These are phyloP conservation scores for Pestalotiopsis sp. DNA, from an alignment of 2,329 filamentous ascomycete genomes.

Conservation along the genomic window DNA sequence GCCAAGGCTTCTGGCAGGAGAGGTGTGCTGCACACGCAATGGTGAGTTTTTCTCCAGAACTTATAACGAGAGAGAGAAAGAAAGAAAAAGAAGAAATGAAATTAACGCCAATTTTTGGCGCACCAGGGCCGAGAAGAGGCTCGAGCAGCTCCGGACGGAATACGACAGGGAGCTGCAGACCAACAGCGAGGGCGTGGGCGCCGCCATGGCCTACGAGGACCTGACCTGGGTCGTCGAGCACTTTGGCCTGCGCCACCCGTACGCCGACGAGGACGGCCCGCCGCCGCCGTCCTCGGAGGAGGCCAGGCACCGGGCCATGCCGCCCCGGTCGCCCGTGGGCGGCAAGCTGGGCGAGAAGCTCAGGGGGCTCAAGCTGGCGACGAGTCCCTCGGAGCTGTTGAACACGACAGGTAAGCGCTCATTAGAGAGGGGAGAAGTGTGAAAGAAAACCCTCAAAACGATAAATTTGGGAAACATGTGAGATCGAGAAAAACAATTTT, in stretches of 20 bases:
- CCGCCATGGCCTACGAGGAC: slow-evolving; percentile 83
- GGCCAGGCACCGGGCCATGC: slow-evolving; percentile 44
- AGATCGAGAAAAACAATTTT: background rate
- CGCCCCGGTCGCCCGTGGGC: slow-evolving; percentile 67
- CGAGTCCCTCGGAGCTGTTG: slow-evolving; percentile 67
- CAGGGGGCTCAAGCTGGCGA: slow-evolving; percentile 77
- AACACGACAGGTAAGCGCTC: slow-evolving; percentile 52
- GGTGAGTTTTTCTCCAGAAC: slow-evolving; percentile 35
- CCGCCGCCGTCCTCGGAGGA: slow-evolving; percentile 19
- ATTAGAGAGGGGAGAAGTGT: background rate
- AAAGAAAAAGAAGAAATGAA: background rate
- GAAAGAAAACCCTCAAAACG: background rate
- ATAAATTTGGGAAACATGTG: background rate
- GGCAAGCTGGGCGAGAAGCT: slow-evolving; percentile 78
- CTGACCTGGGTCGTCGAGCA: slow-evolving; percentile 84
- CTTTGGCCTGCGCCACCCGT: slow-evolving; percentile 64
- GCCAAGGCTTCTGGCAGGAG: slow-evolving; percentile 68
- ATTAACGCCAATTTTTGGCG: background rate
- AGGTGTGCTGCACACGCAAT: slow-evolving; percentile 86
- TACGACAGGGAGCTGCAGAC: slow-evolving; percentile 72
- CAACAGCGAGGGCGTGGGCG: slow-evolving; percentile 80
- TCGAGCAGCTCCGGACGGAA: slow-evolving; percentile 76
- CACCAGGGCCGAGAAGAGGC: slow-evolving; percentile 71
- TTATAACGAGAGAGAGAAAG: background rate
- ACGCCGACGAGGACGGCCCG: slow-evolving; percentile 15